Base-by-base conservation (phyloP, 1,284 basidiomycete genomes). In the Crocinoboletus sp. region DNA sequence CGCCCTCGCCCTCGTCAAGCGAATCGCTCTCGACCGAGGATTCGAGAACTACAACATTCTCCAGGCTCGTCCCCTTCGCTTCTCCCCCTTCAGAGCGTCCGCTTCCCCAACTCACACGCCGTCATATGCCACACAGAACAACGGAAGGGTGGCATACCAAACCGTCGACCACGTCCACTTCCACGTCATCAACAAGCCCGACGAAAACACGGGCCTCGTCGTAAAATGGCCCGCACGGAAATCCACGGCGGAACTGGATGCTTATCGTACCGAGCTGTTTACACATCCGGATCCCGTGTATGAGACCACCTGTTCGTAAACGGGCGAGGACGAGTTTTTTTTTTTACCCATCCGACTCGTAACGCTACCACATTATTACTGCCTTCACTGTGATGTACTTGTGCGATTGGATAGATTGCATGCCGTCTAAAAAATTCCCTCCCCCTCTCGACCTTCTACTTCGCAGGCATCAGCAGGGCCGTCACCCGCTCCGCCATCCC, bases 181-280 rank as follows among this genome's bases (percentile, higher is more conserved):
- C 69, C 87, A 93, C 66, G 74, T 96, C 49, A 94, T 97, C 46
- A 93, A 93, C 3, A 96, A 96, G 67, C 89, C 88, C 0, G 64
- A 78, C 11, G 66, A 80, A 30, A 31, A 5, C 0, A 76, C 87
- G 56, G 93, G 87, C 8, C 73, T 95, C 32, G 78, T 80, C 0
- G 43, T 41, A 29, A 81, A 76, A 13, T 94, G 91, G 90, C 89
- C 89, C 1, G 53, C 67, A 2, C 57, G 74, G 61, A 50, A 69
- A 45, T 52, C 72, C 13, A 57, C 71, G 4, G 79, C 79, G 65
- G 84, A 88, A 8, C 65, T 90, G 35, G 67, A 74, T 58, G 70
- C 69, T 49, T 60, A 81, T 25, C 74, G 77, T 34, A 72, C 80
- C 31, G 80, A 83, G 44, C 62, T 91, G 45, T 70, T 77, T 52